Percentiles rank a stretch among this genome's conserved stretches.
These are phyloP conservation scores for Isatis lusitanica DNA, from an alignment of 441 rosid species.

Conservation along the genomic window DNA sequence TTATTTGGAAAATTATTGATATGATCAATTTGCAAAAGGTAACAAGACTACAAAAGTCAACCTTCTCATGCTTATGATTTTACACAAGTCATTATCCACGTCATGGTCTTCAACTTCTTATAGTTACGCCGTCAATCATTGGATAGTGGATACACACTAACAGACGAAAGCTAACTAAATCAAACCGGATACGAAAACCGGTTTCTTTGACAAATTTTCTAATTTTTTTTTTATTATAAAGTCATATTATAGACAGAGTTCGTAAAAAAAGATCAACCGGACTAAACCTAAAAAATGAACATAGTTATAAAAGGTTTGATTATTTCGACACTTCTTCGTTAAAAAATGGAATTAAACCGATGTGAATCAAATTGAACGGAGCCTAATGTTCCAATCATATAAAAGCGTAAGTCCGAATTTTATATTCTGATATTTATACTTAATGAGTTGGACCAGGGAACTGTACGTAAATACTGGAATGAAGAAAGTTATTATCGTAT, in stretches of 20 bases:
- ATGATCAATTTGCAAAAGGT: background rate
- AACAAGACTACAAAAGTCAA: background rate
- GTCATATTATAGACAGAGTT: background rate
- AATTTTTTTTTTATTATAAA: background rate
- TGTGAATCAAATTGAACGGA: constrained; percentile 1
- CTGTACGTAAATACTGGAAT: background rate
- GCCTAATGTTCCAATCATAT: background rate
- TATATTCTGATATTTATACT: too few species aligned
- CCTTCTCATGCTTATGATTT: constrained; percentile 9
- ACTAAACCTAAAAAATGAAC: background rate
- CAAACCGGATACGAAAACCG: background rate
- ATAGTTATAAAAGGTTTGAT: background rate
- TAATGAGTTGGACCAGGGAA: background rate
- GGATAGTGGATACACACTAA: background rate
- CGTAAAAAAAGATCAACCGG: background rate
- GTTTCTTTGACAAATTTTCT: background rate
- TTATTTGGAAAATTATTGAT: constrained; percentile 1
- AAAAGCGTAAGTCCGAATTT: background rate
- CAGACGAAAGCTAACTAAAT: background rate
- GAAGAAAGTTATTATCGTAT: background rate
- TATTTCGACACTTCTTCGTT: background rate
- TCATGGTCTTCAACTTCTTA: background rate
- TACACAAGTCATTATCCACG: background rate
- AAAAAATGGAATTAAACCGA: background rate
- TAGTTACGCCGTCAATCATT: constrained; percentile 21